A percentile compares a stretch with the other conserved stretches of the same genome.
Conservation (phyloP, 306 rosid genomes). For the Glycyrrhiza uralensis region DNA sequence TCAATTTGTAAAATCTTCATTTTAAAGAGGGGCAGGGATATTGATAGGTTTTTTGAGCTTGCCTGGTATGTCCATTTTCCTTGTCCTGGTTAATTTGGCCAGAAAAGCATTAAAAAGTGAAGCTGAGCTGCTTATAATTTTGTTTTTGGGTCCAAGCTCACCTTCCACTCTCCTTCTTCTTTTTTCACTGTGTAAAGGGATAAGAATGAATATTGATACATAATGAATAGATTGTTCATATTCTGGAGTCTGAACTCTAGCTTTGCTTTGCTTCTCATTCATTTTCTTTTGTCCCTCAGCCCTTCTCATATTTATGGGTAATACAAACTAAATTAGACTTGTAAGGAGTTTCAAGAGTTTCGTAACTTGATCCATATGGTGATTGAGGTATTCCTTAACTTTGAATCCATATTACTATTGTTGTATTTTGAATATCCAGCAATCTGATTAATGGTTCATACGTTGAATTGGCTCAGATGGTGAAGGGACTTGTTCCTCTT, state of each 20-base stretch:
- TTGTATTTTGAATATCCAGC: too few species aligned
- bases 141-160: slow-evolving; percentile 39
- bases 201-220: slow-evolving; percentile 24
- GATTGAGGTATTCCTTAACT: too few species aligned
- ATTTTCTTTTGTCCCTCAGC: neutral
- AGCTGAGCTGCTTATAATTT: slow-evolving; percentile 27
- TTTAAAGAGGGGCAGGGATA: slow-evolving; percentile 43
- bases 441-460: too few species aligned
- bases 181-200: slow-evolving; percentile 50
- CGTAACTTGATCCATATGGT: too few species aligned
- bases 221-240: slow-evolving; percentile 31
- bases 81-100: slow-evolving; percentile 28
- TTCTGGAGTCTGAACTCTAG: neutral
- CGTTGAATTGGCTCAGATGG: too few species aligned
- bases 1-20: slow-evolving; percentile 52
- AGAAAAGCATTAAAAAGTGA: slow-evolving; percentile 35
- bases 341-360: too few species aligned
- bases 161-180: slow-evolving; percentile 39
- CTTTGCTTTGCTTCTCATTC: neutral
- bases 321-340: too few species aligned
- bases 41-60: slow-evolving; percentile 39
- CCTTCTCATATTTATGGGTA: too few species aligned
- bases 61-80: slow-evolving; percentile 16
- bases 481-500: too few species aligned
- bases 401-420: too few species aligned